A percentile compares a stretch with the other conserved stretches of the same genome.
These are phyloP conservation scores for Dalechampia spathulata DNA, from an alignment of 441 rosid genomes.

Conservation along the genomic window DNA sequence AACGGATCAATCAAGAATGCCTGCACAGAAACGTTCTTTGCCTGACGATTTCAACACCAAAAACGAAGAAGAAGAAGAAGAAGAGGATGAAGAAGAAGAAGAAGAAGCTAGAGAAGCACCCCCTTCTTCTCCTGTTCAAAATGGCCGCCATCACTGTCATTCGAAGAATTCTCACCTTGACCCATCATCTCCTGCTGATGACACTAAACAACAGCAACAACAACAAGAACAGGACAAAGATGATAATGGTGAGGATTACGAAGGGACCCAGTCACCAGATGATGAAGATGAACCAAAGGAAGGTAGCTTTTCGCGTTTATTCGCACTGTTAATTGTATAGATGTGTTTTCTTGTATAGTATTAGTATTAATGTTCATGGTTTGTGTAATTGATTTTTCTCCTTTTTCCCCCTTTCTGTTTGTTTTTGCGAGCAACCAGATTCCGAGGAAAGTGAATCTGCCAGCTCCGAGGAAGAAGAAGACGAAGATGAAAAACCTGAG, in stretches of 20 bases:
- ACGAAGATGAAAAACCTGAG: slow-evolving; percentile 48
- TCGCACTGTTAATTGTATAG: background rate
- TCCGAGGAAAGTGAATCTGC: slow-evolving; percentile 48
- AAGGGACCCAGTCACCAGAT: slow-evolving; percentile 8
- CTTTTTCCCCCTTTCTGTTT: slow-evolving; percentile 2
- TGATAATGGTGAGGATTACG: background rate
- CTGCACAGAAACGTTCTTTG: slow-evolving; percentile 55
- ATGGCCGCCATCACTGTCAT: slow-evolving; percentile 5
- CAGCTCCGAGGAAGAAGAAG: slow-evolving; percentile 35
- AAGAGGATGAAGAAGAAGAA: slow-evolving; percentile 20
- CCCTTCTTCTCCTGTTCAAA: slow-evolving; percentile 13
- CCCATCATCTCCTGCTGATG: background rate
- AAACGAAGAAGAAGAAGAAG: slow-evolving; percentile 22
- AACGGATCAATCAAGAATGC: slow-evolving; percentile 40
- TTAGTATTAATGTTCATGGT: slow-evolving; percentile 16
- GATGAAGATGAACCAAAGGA: slow-evolving; percentile 5
- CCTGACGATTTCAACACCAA: slow-evolving; percentile 31
- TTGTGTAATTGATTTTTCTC: slow-evolving; percentile 12
- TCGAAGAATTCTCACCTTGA: slow-evolving; percentile 7
- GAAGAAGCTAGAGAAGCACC: slow-evolving; percentile 16
- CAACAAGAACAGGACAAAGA: slow-evolving; percentile 11
- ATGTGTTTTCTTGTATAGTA: background rate
- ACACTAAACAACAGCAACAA: background rate
- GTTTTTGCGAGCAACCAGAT: slow-evolving; percentile 32
- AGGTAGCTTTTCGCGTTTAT: slow-evolving; percentile 3